Evolutionary conservation across 1,284 basidiomycete genomes (phyloP), one percentile per base, ranked within the genome.

Genomic region (Trametes polyzona): DNA sequence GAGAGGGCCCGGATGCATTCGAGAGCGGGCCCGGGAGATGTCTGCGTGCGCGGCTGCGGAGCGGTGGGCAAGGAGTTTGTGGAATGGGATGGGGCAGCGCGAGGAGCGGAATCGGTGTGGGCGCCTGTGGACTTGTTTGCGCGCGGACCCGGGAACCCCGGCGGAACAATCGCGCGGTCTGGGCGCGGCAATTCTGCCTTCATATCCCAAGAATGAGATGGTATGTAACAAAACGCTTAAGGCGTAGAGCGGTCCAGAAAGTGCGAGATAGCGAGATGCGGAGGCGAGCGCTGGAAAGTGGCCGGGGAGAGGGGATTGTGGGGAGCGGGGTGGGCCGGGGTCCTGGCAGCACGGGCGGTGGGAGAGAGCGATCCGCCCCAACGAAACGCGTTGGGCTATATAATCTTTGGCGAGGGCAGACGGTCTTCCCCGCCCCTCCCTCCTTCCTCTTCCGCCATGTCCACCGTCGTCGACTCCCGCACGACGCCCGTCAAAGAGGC

Each of bases 391-490:
- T n/a, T 33, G 51, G 57, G 29, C 55, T 65, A 67, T 64, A 64
- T 66, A 65, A 63, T 46, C 32, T 23, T 54, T 56, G 41, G 46
- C 50, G 50, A 63, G 46, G 56, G 51, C 49, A 41, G 42, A 3
- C 50, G 32, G 43, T 16, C 39, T 51, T 43, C 52, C 58, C 19
- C 59, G 52, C 58, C 53, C 59, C 54, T 51, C 47, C 47, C 61
- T 55, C 54, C 62, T 52, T 56, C 58, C 49, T 52, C 50, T 47
- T 29, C 62, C 17, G 30, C 51, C 63, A 69, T 69, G 66, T 70
- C 67, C 41, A 57, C 66, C 55, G 66, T 66, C 63, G 69, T 67
- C 44, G 58, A 64, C 55, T 62, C 68, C 47, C 66, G 66, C 33
- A 57, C 61, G 65, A 53, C 68, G 33, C 61, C 71, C 24, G 66